Percentiles rank a stretch among this genome's conserved stretches.
These are phyloP conservation scores for Populus hybrid DNA, from an alignment of 441 rosid species.

Conservation along the genomic window DNA sequence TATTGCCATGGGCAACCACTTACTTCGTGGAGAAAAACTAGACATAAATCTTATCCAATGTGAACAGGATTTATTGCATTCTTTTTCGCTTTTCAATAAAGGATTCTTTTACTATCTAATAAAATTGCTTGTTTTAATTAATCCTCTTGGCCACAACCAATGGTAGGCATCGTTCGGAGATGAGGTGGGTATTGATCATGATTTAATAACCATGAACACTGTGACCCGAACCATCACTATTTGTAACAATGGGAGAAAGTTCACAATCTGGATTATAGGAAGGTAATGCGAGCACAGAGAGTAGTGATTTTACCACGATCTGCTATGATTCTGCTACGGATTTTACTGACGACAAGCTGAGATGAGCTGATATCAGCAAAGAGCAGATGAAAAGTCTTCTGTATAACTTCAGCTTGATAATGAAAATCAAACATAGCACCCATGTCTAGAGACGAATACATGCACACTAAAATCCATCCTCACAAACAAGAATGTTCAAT, in stretches of 20 bases:
- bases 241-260: too few species aligned
- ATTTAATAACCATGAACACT: too few species aligned
- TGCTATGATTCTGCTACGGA: neutral
- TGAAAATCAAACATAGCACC: neutral
- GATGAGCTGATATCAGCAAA: too few species aligned
- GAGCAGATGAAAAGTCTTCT: neutral
- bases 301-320: too few species aligned
- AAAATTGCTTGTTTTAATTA: neutral
- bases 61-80: too few species aligned
- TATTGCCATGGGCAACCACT: too few species aligned
- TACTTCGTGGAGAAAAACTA: too few species aligned
- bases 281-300: neutral
- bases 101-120: neutral
- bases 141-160: neutral
- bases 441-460: neutral
- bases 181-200: neutral
- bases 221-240: too few species aligned
- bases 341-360: neutral
- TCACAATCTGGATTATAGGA: too few species aligned
- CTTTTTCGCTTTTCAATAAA: too few species aligned
- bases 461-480: neutral
- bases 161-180: neutral
- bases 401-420: neutral
- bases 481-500: conserved; percentile 3
- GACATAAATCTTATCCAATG: too few species aligned